These are phyloP conservation scores for Exophiala sp. DNA, from an alignment of 2,329 filamentous ascomycete genomes.

Conservation along the genomic window DNA sequence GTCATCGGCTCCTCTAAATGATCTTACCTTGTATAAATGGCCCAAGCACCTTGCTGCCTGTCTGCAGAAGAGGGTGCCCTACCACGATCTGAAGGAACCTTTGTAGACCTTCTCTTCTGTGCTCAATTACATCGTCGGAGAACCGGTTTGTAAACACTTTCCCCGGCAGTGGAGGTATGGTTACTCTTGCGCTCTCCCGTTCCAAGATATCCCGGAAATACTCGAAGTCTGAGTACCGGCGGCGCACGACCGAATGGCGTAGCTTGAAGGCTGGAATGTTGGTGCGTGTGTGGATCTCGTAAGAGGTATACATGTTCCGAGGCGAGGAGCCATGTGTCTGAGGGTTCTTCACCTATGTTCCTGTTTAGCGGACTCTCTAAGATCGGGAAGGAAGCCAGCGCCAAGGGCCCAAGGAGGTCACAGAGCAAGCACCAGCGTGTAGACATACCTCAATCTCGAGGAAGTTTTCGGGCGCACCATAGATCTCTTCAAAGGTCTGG, in stretches of 20 bases:
- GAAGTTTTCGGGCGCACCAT: slow-evolving; percentile 97
- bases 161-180: slow-evolving; percentile 89
- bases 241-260: slow-evolving; percentile 78
- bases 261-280: slow-evolving; percentile 99
- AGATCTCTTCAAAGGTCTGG: slow-evolving; percentile 98
- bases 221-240: slow-evolving; percentile 97
- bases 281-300: slow-evolving; percentile 95
- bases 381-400: not conserved
- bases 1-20: not conserved
- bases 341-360: slow-evolving; percentile 75
- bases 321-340: slow-evolving; percentile 85
- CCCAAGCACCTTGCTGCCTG: slow-evolving; percentile 91
- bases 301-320: slow-evolving; percentile 96
- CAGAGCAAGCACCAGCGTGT: slow-evolving; percentile 4
- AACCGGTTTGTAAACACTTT: slow-evolving; percentile 99
- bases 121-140: slow-evolving; percentile 97
- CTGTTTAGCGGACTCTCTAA: not conserved
- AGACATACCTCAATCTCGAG: slow-evolving; percentile 74
- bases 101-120: slow-evolving; percentile 83
- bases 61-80: slow-evolving; percentile 92
- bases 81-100: slow-evolving; percentile 97
- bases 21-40: slow-evolving; percentile 88
- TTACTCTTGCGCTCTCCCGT: slow-evolving; percentile 82
- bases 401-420: not conserved
- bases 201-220: slow-evolving; percentile 98